A percentile compares a stretch with the other conserved stretches of the same genome.
phyloP scores from a whole-genome alignment of 768 basidiomycete genomes.

The Vararia minispora region DNA sequence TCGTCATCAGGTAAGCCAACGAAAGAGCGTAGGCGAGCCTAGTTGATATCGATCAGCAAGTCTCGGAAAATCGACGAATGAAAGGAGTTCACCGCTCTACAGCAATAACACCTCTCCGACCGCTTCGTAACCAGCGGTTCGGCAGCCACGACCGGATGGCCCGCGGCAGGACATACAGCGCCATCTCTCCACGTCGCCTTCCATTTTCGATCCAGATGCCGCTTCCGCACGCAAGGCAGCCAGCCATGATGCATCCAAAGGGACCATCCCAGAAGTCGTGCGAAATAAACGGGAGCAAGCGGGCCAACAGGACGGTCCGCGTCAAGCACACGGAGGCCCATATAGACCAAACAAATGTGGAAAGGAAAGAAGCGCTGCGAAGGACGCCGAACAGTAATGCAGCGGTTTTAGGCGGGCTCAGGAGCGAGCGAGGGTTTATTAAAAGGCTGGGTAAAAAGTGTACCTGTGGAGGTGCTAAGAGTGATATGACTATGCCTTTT shows the following conservation, averaged over 20 bases:
- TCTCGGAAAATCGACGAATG: not conserved
- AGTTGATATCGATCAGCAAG: conserved; percentile 2
- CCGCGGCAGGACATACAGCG: conserved; percentile 65
- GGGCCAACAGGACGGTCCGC: conserved; percentile 54
- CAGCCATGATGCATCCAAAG: conserved; percentile 52
- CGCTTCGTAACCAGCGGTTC: conserved; percentile 36
- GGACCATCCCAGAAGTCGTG: conserved; percentile 79
- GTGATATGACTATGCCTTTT: not conserved
- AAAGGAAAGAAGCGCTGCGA: conserved; percentile 63
- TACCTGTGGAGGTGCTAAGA: conserved; percentile 30
- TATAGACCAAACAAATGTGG: conserved; percentile 58
- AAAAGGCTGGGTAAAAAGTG: conserved; percentile 60
- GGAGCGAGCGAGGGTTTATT: conserved; percentile 41
- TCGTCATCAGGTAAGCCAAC: conserved; percentile 52
- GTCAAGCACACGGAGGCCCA: conserved; percentile 64
- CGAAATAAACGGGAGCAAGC: conserved; percentile 51
- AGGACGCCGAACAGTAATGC: conserved; percentile 35
- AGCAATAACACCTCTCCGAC: conserved; percentile 27
- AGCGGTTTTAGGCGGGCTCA: conserved; percentile 31
- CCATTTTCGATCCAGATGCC: conserved; percentile 76
- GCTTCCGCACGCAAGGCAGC: conserved; percentile 58
- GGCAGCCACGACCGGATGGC: conserved; percentile 59
- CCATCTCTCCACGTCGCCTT: conserved; percentile 64
- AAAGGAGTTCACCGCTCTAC: conserved; percentile 41
- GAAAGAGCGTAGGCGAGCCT: conserved; percentile 55